Percentiles rank a stretch among this genome's conserved stretches.
Conservation (phyloP, 129 eudicot genomes). For the Artemisia argyi region DNA sequence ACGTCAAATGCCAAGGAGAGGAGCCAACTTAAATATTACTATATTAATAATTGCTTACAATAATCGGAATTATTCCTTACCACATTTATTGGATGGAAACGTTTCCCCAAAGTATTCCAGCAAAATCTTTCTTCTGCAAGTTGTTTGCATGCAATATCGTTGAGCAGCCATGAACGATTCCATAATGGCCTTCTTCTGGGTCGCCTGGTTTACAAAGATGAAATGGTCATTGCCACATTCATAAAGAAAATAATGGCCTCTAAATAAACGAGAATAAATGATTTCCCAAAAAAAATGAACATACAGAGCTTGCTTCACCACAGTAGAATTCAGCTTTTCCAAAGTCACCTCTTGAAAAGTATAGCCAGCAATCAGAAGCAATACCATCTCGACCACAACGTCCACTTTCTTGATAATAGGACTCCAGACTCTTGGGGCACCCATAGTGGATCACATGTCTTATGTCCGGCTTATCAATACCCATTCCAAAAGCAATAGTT, state of each 20-base stretch:
- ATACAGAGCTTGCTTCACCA: constrained; percentile 69
- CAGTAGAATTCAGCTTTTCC: constrained; percentile 84
- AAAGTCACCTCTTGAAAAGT: constrained; percentile 77
- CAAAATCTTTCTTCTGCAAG: constrained; percentile 78
- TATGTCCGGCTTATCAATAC: constrained; percentile 89
- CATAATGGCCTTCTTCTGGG: constrained; percentile 78
- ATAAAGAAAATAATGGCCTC: neutral
- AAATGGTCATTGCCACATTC: constrained; percentile 6
- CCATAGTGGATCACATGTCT: constrained; percentile 90
- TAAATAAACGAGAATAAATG: neutral
- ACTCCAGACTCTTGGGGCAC: constrained; percentile 93
- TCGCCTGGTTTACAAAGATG: constrained; percentile 45
- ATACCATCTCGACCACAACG: constrained; percentile 95
- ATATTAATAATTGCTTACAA: neutral
- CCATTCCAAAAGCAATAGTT: constrained; percentile 98
- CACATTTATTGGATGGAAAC: constrained; percentile 57
- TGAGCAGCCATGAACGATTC: constrained; percentile 84
- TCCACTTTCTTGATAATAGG: constrained; percentile 99
- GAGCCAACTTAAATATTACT: neutral
- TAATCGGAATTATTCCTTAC: constrained; percentile 36
- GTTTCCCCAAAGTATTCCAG: constrained; percentile 80
- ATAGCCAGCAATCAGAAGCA: constrained; percentile 79
- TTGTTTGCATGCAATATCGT: constrained; percentile 76
- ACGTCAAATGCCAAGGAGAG: neutral
- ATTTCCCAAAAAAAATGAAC: constrained; percentile 13